Evolutionary conservation across 768 basidiomycete species (phyloP), one percentile per base, ranked within the genome.

Genomic region (Rickenella mellea): DNA sequence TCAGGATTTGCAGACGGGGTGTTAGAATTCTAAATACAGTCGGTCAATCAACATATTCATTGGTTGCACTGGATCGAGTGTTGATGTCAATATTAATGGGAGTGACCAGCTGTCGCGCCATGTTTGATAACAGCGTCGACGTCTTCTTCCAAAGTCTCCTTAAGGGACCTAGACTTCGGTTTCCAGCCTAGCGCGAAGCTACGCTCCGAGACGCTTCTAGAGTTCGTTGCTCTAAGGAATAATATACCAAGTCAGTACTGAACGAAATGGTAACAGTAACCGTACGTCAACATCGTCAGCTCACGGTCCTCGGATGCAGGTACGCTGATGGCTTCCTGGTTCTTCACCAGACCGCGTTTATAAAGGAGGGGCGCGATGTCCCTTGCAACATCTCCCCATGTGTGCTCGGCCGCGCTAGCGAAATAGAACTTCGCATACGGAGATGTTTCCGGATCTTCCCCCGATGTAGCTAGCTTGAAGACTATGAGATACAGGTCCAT

Each of bases 151-250:
- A n/a, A n/a, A n/a, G n/a, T n/a, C n/a, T n/a, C n/a, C n/a, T n/a
- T n/a, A n/a, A n/a, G n/a, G n/a, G n/a, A n/a, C n/a, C n/a, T n/a
- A n/a, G n/a, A n/a, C 43, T 48, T 64, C 8, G 77, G 72, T 42
- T 66, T 67, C 76, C 76, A 78, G 12, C 76, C 76, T 32, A 77
- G 50, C 11, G 55, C 52, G 30, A 61, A 60, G 1, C 64, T 60
- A 41, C 71, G 60, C 32, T 68, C 68, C 1, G 65, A 65, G 21
- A 57, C 59, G 48, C 65, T 68, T 12, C 72, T 63, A 3, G 70
- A 64, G 46, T 76, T 75, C 2, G 31, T 15, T 15, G 51, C 50
- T n/a, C n/a, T n/a, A n/a, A 14, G 15, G 15, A 36, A 36, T 17
- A 22, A 32, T 4, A 32, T 32, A n/a, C n/a, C n/a, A n/a, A n/a